Percentiles rank a stretch among this genome's conserved stretches.
phyloP scores from a whole-genome alignment of 441 rosid species.

The Flueggea neowawraea region DNA sequence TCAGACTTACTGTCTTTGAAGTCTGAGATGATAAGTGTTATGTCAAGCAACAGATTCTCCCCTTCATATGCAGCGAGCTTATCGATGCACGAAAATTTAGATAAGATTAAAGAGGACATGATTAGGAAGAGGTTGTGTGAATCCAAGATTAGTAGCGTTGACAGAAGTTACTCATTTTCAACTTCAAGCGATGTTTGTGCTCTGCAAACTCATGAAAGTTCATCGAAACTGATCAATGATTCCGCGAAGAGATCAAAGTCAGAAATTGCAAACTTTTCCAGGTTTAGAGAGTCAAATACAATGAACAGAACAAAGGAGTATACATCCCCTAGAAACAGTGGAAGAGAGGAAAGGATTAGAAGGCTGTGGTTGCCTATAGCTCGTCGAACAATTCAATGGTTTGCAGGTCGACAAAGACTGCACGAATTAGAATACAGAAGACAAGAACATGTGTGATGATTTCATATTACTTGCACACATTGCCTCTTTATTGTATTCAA shows the following conservation, averaged over 20 bases:
- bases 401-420: slow-evolving; percentile 29
- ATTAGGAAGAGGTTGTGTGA: slow-evolving; percentile 23
- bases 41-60: slow-evolving; percentile 33
- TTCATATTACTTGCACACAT: too few relatives aligned
- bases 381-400: slow-evolving; percentile 44
- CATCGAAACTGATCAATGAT: slow-evolving; percentile 10
- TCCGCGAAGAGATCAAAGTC: slow-evolving; percentile 41
- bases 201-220: slow-evolving; percentile 6
- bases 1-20: slow-evolving; percentile 44
- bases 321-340: neutral
- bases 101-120: slow-evolving; percentile 30
- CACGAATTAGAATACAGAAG: slow-evolving; percentile 1
- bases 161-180: slow-evolving; percentile 15
- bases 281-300: slow-evolving; percentile 21
- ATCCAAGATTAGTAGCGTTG: slow-evolving; percentile 13
- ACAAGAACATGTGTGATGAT: too few relatives aligned
- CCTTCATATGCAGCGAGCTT: neutral
- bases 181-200: slow-evolving; percentile 7
- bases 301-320: slow-evolving; percentile 18
- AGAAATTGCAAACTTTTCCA: slow-evolving; percentile 35
- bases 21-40: slow-evolving; percentile 37
- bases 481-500: too few relatives aligned
- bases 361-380: slow-evolving; percentile 51
- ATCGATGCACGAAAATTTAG: slow-evolving; percentile 10
- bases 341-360: slow-evolving; percentile 31